Conservation (phyloP, 2,329 filamentous ascomycete species). For the Aspergillus brasiliensis region DNA sequence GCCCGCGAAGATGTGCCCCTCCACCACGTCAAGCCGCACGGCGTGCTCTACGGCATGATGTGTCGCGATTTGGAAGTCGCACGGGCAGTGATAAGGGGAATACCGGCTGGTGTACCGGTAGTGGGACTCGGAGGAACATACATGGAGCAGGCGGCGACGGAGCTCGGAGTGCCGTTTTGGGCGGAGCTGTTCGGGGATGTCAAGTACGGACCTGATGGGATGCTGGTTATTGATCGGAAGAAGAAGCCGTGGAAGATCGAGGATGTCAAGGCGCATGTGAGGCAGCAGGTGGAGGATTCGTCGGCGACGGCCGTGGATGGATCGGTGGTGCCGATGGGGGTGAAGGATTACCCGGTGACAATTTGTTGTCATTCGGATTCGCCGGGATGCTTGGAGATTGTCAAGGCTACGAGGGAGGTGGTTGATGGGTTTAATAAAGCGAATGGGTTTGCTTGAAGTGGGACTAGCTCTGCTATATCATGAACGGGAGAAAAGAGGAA, state of each 20-base stretch:
- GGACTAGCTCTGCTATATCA: no score
- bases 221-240: slow-evolving; percentile 59
- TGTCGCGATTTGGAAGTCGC: slow-evolving; percentile 55
- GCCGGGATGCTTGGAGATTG: slow-evolving; percentile 49
- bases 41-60: slow-evolving; percentile 62
- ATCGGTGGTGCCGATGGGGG: slow-evolving; percentile 39
- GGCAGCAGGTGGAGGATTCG: slow-evolving; percentile 45
- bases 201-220: slow-evolving; percentile 55
- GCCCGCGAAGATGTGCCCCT: slow-evolving; percentile 58
- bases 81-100: slow-evolving; percentile 55
- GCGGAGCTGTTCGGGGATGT: slow-evolving; percentile 61
- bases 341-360: slow-evolving; percentile 47
- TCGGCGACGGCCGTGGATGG: slow-evolving; percentile 48
- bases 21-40: slow-evolving; percentile 66
- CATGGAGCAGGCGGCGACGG: slow-evolving; percentile 57
- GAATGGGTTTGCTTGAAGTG: slow-evolving; percentile 13
- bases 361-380: slow-evolving; percentile 54
- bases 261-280: slow-evolving; percentile 45
- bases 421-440: slow-evolving; percentile 48
- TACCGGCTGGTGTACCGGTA: slow-evolving; percentile 54
- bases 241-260: slow-evolving; percentile 54
- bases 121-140: slow-evolving; percentile 59
- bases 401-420: slow-evolving; percentile 42
- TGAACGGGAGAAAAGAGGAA: no score
- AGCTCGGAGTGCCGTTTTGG: slow-evolving; percentile 56